Evolutionary conservation across 2,329 filamentous ascomycete genomes (phyloP).

Genomic region (Beauveria medogensis): DNA sequence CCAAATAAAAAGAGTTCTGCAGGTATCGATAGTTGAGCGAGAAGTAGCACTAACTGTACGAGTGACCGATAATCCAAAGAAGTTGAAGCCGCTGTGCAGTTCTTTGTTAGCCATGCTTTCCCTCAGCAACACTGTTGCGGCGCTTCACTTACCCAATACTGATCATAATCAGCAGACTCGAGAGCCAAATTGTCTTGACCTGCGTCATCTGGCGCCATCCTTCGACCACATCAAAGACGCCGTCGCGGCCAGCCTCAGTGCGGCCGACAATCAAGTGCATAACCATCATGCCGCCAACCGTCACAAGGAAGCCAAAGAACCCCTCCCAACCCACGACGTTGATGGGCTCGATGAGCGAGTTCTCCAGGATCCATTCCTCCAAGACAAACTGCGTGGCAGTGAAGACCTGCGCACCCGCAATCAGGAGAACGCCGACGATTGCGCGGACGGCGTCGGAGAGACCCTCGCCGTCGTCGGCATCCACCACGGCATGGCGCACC

Average conservation of each 20-base stretch:
- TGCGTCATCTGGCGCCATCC: conserved; percentile 74
- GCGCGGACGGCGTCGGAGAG: conserved; percentile 38
- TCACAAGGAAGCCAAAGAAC: conserved; percentile 78
- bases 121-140: neutral
- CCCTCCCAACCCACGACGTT: conserved; percentile 96
- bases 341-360: conserved; percentile 63
- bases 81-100: conserved; percentile 77
- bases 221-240: conserved; percentile 85
- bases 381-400: conserved; percentile 94
- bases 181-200: conserved; percentile 62
- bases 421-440: conserved; percentile 77
- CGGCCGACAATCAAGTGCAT: conserved; percentile 70
- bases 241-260: conserved; percentile 64
- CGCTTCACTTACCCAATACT: conserved; percentile 68
- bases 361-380: conserved; percentile 82
- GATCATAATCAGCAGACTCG: conserved; percentile 88
- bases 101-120: conserved; percentile 16
- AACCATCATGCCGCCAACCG: conserved; percentile 68
- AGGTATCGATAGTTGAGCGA: conserved; percentile 93
- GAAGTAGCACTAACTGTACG: conserved; percentile 84
- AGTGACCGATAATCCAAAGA: conserved; percentile 93
- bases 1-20: conserved; percentile 97
- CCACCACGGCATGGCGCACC: conserved; percentile 23
- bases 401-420: conserved; percentile 92
- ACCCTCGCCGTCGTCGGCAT: conserved; percentile 23